Evolutionary conservation across 176 grass and related monocot species (phyloP).

Genomic region (Echinochloa phyllopogon): DNA sequence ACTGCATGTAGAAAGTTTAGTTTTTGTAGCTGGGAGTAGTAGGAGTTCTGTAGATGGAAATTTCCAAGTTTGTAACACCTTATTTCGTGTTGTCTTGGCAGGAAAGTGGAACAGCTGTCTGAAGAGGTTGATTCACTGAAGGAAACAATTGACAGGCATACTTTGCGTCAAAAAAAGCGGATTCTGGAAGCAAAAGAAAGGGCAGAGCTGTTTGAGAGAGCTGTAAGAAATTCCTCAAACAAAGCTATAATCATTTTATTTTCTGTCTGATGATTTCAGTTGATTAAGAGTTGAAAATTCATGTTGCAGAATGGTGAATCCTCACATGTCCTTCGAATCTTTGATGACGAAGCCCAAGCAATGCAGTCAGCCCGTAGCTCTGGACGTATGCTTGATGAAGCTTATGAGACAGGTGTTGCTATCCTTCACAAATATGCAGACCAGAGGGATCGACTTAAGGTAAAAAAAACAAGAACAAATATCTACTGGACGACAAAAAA

Average conservation of each 20-base stretch:
- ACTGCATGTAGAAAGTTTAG: conserved; percentile 1
- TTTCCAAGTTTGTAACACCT: conserved; percentile 41
- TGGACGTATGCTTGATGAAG: conserved; percentile 82
- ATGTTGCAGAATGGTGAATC: conserved; percentile 85
- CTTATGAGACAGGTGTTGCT: conserved; percentile 76
- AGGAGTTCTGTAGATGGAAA: background rate
- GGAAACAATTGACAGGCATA: conserved; percentile 72
- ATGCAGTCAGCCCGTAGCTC: conserved; percentile 89
- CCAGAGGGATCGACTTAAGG: conserved; percentile 94
- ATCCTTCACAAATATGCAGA: conserved; percentile 90
- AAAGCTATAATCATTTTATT: conserved; percentile 22
- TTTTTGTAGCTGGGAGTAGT: background rate
- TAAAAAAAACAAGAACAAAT: conserved; percentile 20
- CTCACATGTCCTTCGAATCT: conserved; percentile 85
- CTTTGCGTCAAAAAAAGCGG: conserved; percentile 73
- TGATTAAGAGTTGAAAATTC: conserved; percentile 12
- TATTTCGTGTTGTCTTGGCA: conserved; percentile 48
- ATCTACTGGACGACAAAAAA: background rate
- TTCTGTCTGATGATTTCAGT: conserved; percentile 8
- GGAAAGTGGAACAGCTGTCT: conserved; percentile 88
- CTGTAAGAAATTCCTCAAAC: conserved; percentile 58
- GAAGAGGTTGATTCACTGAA: conserved; percentile 92
- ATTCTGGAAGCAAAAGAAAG: conserved; percentile 90
- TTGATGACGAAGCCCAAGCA: conserved; percentile 89
- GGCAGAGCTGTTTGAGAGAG: conserved; percentile 78